Evolutionary conservation across 2,329 filamentous ascomycete species (phyloP).

Genomic region (Pseudocercospora vitis): DNA sequence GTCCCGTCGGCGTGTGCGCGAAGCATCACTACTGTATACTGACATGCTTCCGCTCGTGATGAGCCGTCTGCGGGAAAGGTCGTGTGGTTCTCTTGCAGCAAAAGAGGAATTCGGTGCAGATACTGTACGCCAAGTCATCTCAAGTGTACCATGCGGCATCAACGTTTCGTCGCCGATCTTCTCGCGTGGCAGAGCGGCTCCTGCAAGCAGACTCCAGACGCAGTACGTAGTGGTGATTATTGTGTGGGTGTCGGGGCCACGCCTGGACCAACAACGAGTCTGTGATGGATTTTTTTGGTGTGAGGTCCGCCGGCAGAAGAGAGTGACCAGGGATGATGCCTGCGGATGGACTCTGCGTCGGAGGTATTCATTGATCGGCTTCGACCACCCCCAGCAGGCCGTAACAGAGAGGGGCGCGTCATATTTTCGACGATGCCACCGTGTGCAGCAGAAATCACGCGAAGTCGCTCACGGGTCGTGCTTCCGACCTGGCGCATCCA

Average conservation of each 20-base stretch:
- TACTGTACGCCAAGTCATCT: not conserved
- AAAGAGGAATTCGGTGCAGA: not conserved
- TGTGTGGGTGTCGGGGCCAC: not conserved
- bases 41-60: not conserved
- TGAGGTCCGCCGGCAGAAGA: not conserved
- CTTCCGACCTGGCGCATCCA: not conserved
- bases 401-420: too few relatives aligned
- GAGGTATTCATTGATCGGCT: not conserved
- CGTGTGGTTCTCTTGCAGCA: not conserved
- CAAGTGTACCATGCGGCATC: not conserved
- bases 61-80: not conserved
- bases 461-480: too few relatives aligned
- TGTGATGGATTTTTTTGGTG: not conserved
- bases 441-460: too few relatives aligned
- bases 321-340: not conserved
- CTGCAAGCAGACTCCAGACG: not conserved
- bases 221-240: too few relatives aligned
- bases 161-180: not conserved
- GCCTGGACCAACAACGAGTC: not conserved
- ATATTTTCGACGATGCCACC: too few relatives aligned
- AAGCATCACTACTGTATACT: too few relatives aligned
- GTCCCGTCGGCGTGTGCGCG: too few relatives aligned
- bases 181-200: slow-evolving; percentile 4
- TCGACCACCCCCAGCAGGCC: not conserved
- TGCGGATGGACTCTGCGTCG: not conserved